phyloP scores from a whole-genome alignment of 2,329 filamentous ascomycete genomes.

The Ilyonectria mors-panacis region DNA sequence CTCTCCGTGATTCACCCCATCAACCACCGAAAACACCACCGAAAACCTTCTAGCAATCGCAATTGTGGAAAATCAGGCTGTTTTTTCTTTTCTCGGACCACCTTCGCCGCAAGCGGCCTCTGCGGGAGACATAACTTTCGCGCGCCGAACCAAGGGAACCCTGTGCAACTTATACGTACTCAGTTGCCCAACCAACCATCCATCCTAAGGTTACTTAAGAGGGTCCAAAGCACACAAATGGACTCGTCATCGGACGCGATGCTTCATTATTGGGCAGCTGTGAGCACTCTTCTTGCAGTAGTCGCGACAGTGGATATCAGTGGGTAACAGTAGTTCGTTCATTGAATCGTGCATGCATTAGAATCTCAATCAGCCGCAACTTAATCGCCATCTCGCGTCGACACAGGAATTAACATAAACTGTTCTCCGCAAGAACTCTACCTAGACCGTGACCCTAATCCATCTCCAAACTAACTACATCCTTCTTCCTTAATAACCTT shows the following conservation, averaged over 20 bases:
- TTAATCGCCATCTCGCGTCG: constrained; percentile 24
- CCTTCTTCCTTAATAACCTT: background rate
- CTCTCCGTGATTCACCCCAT: constrained; percentile 19
- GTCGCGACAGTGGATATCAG: too few relatives aligned
- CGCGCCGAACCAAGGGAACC: constrained; percentile 17
- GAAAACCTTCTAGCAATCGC: background rate
- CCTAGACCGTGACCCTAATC: constrained; percentile 6
- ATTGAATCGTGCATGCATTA: constrained; percentile 35
- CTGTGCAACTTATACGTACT: constrained; percentile 14
- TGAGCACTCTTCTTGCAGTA: background rate
- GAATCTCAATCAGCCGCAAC: constrained; percentile 30
- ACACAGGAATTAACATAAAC: background rate
- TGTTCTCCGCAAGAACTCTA: constrained; percentile 7
- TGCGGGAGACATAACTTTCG: constrained; percentile 9
- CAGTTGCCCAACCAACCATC: constrained; percentile 45
- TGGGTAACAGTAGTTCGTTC: background rate
- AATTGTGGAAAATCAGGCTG: background rate
- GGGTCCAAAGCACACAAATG: background rate
- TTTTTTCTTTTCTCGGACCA: background rate
- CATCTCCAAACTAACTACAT: constrained; percentile 6
- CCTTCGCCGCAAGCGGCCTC: background rate
- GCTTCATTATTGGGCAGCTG: background rate
- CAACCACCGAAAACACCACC: constrained; percentile 13
- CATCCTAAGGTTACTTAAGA: constrained; percentile 6
- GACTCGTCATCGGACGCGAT: background rate